Evolutionary conservation across 2,329 filamentous ascomycete genomes (phyloP).

Genomic region (Rhynchosporium graminicola): DNA sequence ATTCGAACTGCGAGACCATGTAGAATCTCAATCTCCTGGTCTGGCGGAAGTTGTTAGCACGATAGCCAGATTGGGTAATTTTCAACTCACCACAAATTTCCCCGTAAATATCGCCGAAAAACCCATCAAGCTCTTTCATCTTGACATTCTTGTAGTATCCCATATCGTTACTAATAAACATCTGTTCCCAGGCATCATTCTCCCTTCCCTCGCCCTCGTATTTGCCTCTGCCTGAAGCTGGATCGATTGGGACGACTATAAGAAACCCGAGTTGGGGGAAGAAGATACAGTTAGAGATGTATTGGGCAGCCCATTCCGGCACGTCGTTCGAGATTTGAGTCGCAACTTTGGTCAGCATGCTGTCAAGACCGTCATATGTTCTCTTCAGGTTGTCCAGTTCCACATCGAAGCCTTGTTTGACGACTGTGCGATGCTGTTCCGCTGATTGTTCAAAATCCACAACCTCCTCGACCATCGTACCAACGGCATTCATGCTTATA

Average conservation of each 20-base stretch:
- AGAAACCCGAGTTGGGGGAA: conserved; percentile 92
- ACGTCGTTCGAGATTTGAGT: conserved; percentile 62
- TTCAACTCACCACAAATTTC: conserved; percentile 71
- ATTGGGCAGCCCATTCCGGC: conserved; percentile 56
- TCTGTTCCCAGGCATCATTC: conserved; percentile 70
- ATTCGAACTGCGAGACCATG: conserved; percentile 73
- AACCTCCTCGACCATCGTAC: conserved; percentile 69
- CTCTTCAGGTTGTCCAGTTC: conserved; percentile 78
- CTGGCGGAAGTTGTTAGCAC: conserved; percentile 45
- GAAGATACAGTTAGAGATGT: conserved; percentile 77
- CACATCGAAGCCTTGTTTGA: conserved; percentile 69
- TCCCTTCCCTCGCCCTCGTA: conserved; percentile 62
- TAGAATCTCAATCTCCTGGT: conserved; percentile 86
- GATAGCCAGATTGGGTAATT: background rate
- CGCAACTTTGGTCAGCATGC: conserved; percentile 69
- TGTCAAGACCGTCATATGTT: conserved; percentile 75
- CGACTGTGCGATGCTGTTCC: conserved; percentile 69
- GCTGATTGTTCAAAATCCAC: conserved; percentile 77
- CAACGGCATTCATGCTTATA: conserved; percentile 59
- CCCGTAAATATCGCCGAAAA: conserved; percentile 82
- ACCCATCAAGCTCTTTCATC: conserved; percentile 78
- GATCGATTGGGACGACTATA: conserved; percentile 68
- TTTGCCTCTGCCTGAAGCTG: conserved; percentile 55
- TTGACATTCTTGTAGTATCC: conserved; percentile 85
- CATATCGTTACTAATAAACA: conserved; percentile 70